Base-by-base conservation (phyloP, 805 yeast species). In the Kluyveromyces wickerhamii region DNA sequence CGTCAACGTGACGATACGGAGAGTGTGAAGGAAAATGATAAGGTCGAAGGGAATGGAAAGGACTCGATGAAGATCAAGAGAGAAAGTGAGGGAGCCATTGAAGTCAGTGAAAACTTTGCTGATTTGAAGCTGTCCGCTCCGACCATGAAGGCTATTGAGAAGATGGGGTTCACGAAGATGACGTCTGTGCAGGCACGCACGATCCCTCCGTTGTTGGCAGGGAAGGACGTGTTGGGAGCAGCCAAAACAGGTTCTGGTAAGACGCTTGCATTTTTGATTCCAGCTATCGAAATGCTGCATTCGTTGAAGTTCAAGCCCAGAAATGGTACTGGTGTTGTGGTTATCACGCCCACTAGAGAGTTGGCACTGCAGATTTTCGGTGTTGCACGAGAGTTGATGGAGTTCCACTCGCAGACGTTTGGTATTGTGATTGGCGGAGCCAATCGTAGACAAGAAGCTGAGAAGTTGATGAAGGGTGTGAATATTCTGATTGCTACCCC, bases 231-330 rank as follows among this genome's bases (percentile, higher is more conserved):
- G 14, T 70, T 92, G 36, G 99, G 98, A 47, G 98, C 98, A n/a
- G 99, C 99, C 38, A 89, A 88, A 65, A 92, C 99, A 3, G 99
- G 99, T 36, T 87, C 96, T 1, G 99, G 99, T 57, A 92, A 92
- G 66, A 92, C 99, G 0, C 66, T 94, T 41, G 97, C 99, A 7
- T 92, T 92, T 50, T 67, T 92, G 52, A 72, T 92, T 40, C 99
- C 99, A 10, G 98, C 98, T 21, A 80, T 92, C 44, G 98, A 92
- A 63, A 66, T 87, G 65, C 69, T 92, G 36, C 82, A 88, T 55
- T 78, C 95, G 12, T 71, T 92, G 51, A 86, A 82, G 57, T 92
- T 88, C 68, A 92, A 89, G 63, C 97, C 98, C 36, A 76, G 97
- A 67, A 94, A 92, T 57, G 98, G 98, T 48, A 89, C 97, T 11